Conservation (phyloP, 768 basidiomycete species). For the Leccinum incarnatum region DNA sequence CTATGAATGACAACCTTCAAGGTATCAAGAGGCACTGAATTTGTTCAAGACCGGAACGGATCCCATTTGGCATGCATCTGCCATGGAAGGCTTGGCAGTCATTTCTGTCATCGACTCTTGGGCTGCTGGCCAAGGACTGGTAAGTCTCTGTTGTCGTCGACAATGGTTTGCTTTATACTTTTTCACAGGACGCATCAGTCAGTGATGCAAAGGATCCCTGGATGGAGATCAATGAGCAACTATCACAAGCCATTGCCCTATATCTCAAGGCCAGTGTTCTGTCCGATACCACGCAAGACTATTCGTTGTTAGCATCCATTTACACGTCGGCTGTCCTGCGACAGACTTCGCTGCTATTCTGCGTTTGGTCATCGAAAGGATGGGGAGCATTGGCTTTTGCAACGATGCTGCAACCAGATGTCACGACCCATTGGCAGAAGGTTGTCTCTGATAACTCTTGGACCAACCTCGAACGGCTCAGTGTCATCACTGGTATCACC, state of each 20-base stretch:
- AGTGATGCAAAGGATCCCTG: conserved; percentile 64
- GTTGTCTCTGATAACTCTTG: conserved; percentile 50
- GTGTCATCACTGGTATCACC: conserved; percentile 64
- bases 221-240: conserved; percentile 71
- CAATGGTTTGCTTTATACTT: conserved; percentile 1
- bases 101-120: conserved; percentile 81
- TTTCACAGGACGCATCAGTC: conserved; percentile 52
- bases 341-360: conserved; percentile 70
- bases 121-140: conserved; percentile 70
- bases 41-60: conserved; percentile 76
- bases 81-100: conserved; percentile 82
- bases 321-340: conserved; percentile 67
- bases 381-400: conserved; percentile 80
- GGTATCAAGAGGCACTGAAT: conserved; percentile 83
- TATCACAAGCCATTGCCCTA: conserved; percentile 57
- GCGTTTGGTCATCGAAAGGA: conserved; percentile 83
- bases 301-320: conserved; percentile 63
- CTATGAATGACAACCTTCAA: conserved; percentile 33
- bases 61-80: conserved; percentile 84
- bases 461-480: conserved; percentile 62
- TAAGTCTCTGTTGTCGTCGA: conserved; percentile 37
- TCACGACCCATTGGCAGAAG: conserved; percentile 58
- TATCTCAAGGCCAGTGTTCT: conserved; percentile 59
- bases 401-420: conserved; percentile 66
- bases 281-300: conserved; percentile 51